Percentiles rank a stretch among this genome's conserved stretches.
Conservation (phyloP, 257 asterid species). For the Fraxinus quadrangulata region DNA sequence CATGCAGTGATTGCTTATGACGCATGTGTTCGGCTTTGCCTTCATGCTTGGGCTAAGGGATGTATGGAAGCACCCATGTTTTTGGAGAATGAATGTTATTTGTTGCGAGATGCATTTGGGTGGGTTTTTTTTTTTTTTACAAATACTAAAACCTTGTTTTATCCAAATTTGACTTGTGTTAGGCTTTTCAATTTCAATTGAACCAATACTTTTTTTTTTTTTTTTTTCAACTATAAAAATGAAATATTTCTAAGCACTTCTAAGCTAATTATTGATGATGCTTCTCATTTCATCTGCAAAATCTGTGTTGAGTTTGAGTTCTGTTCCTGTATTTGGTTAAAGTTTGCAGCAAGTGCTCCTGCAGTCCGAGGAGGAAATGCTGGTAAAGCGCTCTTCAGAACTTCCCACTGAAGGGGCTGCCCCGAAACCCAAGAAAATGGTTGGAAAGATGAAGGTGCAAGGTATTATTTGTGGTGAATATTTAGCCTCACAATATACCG, state of each 20-base stretch:
- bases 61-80: slow-evolving; percentile 63
- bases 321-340: slow-evolving; percentile 18
- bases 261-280: neutral
- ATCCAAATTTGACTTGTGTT: too few relatives aligned
- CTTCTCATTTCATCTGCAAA: neutral
- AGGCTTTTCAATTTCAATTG: too few relatives aligned
- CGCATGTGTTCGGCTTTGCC: slow-evolving; percentile 60
- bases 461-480: slow-evolving; percentile 28
- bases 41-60: slow-evolving; percentile 61
- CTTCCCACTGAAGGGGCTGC: slow-evolving; percentile 45
- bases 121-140: slow-evolving; percentile 26
- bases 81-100: slow-evolving; percentile 51
- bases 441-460: slow-evolving; percentile 60
- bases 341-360: slow-evolving; percentile 54
- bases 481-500: neutral
- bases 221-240: neutral
- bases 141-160: too few relatives aligned
- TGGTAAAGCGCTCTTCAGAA: slow-evolving; percentile 48
- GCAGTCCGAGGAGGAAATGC: slow-evolving; percentile 54
- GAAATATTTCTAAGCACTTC: neutral
- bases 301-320: neutral
- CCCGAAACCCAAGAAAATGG: slow-evolving; percentile 53
- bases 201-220: slow-evolving; percentile 23
- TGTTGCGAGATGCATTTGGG: slow-evolving; percentile 50
- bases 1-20: slow-evolving; percentile 54